Conservation (phyloP, 2,329 filamentous ascomycete genomes). For the Tolypocladium album region DNA sequence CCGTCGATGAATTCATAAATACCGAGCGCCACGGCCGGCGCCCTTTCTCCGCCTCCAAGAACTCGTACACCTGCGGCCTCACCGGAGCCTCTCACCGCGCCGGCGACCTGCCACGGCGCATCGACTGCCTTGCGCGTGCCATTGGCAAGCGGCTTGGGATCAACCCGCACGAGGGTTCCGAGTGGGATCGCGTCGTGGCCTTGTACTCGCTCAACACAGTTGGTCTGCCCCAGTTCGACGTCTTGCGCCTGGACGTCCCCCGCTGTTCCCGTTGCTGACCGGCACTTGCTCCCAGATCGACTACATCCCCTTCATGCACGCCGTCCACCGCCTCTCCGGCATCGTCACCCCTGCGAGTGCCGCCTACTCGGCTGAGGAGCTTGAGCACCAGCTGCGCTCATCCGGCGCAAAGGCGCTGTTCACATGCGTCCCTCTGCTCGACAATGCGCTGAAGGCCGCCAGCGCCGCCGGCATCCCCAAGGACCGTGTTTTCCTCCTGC, state of each 20-base stretch:
- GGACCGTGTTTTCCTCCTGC: slow-evolving; percentile 57
- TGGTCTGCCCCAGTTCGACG: slow-evolving; percentile 13
- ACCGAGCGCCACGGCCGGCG: slow-evolving; percentile 59
- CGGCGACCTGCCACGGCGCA: slow-evolving; percentile 51
- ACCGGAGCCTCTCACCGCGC: slow-evolving; percentile 57
- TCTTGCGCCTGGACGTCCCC: not conserved
- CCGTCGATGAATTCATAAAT: slow-evolving; percentile 67
- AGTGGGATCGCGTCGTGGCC: slow-evolving; percentile 73
- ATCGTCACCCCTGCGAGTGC: slow-evolving; percentile 67
- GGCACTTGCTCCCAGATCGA: slow-evolving; percentile 49
- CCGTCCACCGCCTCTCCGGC: slow-evolving; percentile 64
- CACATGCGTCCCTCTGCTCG: slow-evolving; percentile 57
- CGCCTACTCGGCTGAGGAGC: slow-evolving; percentile 57
- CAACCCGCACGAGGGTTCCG: slow-evolving; percentile 55
- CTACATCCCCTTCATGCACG: slow-evolving; percentile 61
- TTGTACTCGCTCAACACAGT: slow-evolving; percentile 76
- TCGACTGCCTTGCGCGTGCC: slow-evolving; percentile 56
- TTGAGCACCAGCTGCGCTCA: slow-evolving; percentile 61
- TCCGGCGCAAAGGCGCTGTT: slow-evolving; percentile 61
- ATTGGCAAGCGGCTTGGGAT: slow-evolving; percentile 63
- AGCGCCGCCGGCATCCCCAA: slow-evolving; percentile 51
- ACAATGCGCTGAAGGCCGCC: slow-evolving; percentile 54
- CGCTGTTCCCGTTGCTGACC: not conserved
- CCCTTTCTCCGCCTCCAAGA: slow-evolving; percentile 49
- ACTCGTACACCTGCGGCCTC: slow-evolving; percentile 69